phyloP scores from a whole-genome alignment of 352 stramenopile genomes.

The Globisporangium canariense region DNA sequence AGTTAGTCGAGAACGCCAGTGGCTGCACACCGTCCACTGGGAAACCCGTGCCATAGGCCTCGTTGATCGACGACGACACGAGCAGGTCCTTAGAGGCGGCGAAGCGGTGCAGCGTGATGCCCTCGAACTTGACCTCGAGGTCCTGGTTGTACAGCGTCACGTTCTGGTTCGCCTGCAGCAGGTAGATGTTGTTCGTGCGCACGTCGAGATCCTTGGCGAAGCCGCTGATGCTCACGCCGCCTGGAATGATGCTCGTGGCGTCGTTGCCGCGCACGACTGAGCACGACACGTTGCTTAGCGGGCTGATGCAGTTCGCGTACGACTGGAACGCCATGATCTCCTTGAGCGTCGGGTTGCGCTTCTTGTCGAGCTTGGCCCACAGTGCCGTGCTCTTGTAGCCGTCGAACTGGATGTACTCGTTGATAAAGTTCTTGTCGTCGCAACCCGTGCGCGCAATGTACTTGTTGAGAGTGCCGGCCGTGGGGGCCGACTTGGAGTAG shows the following conservation, averaged over 20 bases:
- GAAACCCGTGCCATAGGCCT: constrained; percentile 35
- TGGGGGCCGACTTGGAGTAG: constrained; percentile 33
- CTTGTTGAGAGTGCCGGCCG: constrained; percentile 24
- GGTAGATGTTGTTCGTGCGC: constrained; percentile 40
- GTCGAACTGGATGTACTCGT: constrained; percentile 54
- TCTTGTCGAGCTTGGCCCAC: constrained; percentile 39
- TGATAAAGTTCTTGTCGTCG: constrained; percentile 49
- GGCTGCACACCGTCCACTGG: constrained; percentile 53
- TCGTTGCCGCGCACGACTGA: constrained; percentile 49
- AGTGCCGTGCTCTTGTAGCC: constrained; percentile 33
- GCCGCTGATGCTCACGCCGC: constrained; percentile 42
- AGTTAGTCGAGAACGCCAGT: constrained; percentile 45
- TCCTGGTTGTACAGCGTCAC: constrained; percentile 47
- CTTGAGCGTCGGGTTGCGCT: constrained; percentile 43
- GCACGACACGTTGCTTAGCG: constrained; percentile 52
- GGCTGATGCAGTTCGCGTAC: constrained; percentile 54
- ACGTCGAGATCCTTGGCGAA: constrained; percentile 42
- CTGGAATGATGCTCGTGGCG: constrained; percentile 40
- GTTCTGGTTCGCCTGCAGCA: constrained; percentile 57
- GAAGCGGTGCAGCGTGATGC: constrained; percentile 56
- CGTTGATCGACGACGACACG: constrained; percentile 17
- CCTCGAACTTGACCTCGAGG: constrained; percentile 38
- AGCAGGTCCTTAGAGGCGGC: constrained; percentile 35
- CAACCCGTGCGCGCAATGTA: constrained; percentile 50
- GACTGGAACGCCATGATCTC: constrained; percentile 42